Evolutionary conservation across 306 rosid genomes (phyloP).

Genomic region (Ammopiptanthus mongolicus): DNA sequence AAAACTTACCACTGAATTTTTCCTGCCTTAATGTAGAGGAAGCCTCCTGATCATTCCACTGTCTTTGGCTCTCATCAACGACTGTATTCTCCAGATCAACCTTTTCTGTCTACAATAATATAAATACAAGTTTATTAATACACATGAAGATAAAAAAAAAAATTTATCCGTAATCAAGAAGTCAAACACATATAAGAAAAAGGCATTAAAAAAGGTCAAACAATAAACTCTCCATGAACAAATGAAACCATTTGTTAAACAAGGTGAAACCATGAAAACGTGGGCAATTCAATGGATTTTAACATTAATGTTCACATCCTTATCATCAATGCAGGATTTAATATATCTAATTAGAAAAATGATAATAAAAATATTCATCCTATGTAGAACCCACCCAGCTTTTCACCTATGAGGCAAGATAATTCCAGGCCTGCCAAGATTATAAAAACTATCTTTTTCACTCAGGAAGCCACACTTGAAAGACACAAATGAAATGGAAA

Average conservation of each 20-base stretch:
- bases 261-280: background rate
- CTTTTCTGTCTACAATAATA: constrained; percentile 88
- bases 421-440: constrained; percentile 13
- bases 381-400: background rate
- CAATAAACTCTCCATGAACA: background rate
- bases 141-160: background rate
- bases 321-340: background rate
- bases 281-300: background rate
- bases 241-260: background rate
- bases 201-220: background rate
- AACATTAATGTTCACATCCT: background rate
- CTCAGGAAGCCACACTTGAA: background rate
- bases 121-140: constrained; percentile 30
- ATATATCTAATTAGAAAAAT: background rate
- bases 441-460: background rate
- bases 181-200: background rate
- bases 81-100: constrained; percentile 99
- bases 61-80: constrained; percentile 98
- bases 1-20: constrained; percentile 73
- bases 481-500: background rate
- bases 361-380: constrained; percentile 10
- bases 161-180: background rate
- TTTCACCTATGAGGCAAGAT: constrained; percentile 16
- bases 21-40: constrained; percentile 60
- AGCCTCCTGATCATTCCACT: constrained; percentile 58